Evolutionary conservation across 345 rosid species (phyloP), one percentile per base, ranked within the genome.

Genomic region (Nephelium lappaceum): DNA sequence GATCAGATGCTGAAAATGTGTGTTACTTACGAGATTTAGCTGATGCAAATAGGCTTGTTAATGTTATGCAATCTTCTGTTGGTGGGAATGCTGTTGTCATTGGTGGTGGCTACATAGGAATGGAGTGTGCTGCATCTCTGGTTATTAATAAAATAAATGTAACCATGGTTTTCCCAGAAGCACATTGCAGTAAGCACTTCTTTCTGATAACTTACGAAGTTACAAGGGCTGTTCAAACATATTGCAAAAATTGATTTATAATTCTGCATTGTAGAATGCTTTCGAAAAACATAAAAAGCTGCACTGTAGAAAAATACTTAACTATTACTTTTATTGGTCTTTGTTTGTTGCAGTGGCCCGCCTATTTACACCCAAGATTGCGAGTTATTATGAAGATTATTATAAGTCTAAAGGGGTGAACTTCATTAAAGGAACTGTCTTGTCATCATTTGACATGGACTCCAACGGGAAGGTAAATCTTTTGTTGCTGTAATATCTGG

Each of bases 81-180:
- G 88, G 88, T 64, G 94, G 96, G 71, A 89, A 93, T 83, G 97
- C 98, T 71, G 92, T 96, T 76, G 95, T 96, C 73, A 96, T 96
- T 1, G 99, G 98, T 14, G 99, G 98, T 80, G 99, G 99, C 81
- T 96, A 96, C 79, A 91, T 96, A 62, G 97, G 98, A 84, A 96
- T 96, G 99, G 99, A 96, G 83, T 93, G 98, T 78, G 95, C 99
- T 72, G 97, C 98, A 75, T 96, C 99, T 73, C 85, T 94, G 85
- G 98, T 89, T 81, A 94, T 90, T 86, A 94, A 91, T 88, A 91
- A 88, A 81, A 91, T 93, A 71, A 93, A 91, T 53, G 97, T 94
- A 67, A 91, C 99, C 14, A 89, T 96, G 98, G 99, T 96, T 86
- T 96, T 96, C 87, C 99, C 99, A 21, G 99, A 96, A 86, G 93